Evolutionary conservation across 805 yeast genomes (phyloP).

Genomic region (Ogataea nonfermentans): DNA sequence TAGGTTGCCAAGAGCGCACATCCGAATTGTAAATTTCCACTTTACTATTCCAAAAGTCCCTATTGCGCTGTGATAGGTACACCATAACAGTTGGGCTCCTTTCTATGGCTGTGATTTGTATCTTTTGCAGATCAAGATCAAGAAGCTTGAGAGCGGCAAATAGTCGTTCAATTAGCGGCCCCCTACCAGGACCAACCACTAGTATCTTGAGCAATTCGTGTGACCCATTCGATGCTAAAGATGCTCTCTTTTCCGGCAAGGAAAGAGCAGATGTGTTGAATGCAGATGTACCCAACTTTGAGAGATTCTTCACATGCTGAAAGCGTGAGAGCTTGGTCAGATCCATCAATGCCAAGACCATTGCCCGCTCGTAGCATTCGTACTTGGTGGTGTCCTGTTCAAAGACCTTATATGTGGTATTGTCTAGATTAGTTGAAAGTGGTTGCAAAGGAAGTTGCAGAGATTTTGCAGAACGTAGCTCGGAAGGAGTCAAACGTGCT

Average conservation of each 20-base stretch:
- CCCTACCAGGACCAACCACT: conserved; percentile 86
- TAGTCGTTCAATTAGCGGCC: conserved; percentile 66
- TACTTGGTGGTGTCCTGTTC: conserved; percentile 73
- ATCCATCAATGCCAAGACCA: conserved; percentile 49
- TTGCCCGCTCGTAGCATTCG: conserved; percentile 62
- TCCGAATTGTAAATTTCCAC: conserved; percentile 59
- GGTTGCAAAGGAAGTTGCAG: conserved; percentile 70
- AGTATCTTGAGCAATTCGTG: conserved; percentile 39
- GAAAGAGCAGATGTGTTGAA: conserved; percentile 24
- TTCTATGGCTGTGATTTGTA: conserved; percentile 62
- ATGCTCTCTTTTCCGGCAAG: conserved; percentile 6
- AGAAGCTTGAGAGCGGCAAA: conserved; percentile 40
- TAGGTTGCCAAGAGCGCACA: conserved; percentile 49
- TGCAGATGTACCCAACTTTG: conserved; percentile 19
- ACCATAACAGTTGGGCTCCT: conserved; percentile 63
- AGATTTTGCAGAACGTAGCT: conserved; percentile 17
- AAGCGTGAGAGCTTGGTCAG: conserved; percentile 26
- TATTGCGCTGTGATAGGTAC: conserved; percentile 48
- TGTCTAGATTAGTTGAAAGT: conserved; percentile 51
- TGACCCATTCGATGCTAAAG: neutral
- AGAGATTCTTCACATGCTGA: conserved; percentile 18
- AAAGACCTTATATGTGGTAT: conserved; percentile 62
- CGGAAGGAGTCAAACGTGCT: conserved; percentile 13
- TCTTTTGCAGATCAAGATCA: conserved; percentile 22
- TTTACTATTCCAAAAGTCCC: conserved; percentile 47